These are phyloP conservation scores for Penicillium bovifimosum DNA, from an alignment of 495 filamentous ascomycete species.

Conservation along the genomic window DNA sequence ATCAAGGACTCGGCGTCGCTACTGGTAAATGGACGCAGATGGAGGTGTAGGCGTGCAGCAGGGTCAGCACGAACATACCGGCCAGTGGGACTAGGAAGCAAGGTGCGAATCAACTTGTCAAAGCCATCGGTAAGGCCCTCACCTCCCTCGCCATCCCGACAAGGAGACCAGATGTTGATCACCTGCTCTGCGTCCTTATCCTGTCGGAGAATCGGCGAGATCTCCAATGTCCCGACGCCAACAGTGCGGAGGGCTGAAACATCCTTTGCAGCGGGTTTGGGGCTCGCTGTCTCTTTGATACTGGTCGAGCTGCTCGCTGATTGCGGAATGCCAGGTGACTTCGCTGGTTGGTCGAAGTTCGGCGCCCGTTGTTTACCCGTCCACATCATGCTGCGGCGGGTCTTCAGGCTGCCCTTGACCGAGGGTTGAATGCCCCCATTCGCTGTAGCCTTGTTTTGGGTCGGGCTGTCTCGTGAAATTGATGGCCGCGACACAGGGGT, in stretches of 20 bases:
- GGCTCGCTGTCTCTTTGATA: slow-evolving; percentile 39
- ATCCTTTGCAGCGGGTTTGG: slow-evolving; percentile 35
- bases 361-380: slow-evolving; percentile 38
- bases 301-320: slow-evolving; percentile 56
- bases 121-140: slow-evolving; percentile 56
- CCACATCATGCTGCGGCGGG: slow-evolving; percentile 83
- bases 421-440: slow-evolving; percentile 24
- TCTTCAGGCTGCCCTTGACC: slow-evolving; percentile 41
- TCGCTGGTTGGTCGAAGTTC: slow-evolving; percentile 23
- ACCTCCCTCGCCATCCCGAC: slow-evolving; percentile 50
- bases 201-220: slow-evolving; percentile 72
- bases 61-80: slow-evolving; percentile 65
- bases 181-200: slow-evolving; percentile 70
- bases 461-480: slow-evolving; percentile 34
- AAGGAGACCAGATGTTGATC: slow-evolving; percentile 72
- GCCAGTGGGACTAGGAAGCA: slow-evolving; percentile 66
- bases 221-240: slow-evolving; percentile 74
- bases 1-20: slow-evolving; percentile 75
- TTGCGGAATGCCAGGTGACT: slow-evolving; percentile 30
- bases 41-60: slow-evolving; percentile 69
- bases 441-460: slow-evolving; percentile 24
- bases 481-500: slow-evolving; percentile 26
- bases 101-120: slow-evolving; percentile 66
- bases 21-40: slow-evolving; percentile 67
- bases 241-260: slow-evolving; percentile 58